Evolutionary conservation across 176 grass and related monocot genomes (phyloP), one percentile per base, ranked within the genome.

Genomic region (Lolium rigidum): DNA sequence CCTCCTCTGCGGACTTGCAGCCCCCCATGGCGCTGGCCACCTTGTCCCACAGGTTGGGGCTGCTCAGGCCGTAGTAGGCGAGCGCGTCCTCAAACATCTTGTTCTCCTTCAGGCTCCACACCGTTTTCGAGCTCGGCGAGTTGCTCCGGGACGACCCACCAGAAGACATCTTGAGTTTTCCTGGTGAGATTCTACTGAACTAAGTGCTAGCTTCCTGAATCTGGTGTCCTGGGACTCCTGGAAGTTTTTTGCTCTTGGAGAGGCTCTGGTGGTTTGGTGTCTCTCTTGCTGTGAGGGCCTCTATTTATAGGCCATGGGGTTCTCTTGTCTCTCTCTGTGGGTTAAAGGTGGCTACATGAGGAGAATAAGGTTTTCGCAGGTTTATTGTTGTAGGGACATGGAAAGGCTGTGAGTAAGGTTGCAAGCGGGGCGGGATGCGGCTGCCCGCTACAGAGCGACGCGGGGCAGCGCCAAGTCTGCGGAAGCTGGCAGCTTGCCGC

Each of bases 41-140:
- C 87, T 95, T 98, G 50, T 92, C 89, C 96, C 96, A 98, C 35
- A 88, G 91, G 84, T 98, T 92, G 65, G 96, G 90, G 37, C 91
- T 90, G 73, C 88, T 90, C 75, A 90, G 65, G 49, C 89, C 96
- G 24, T 94, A 94, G 71, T 87, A 91, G 11, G 96, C 96, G 5
- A 98, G 87, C 0, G 86, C 93, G 50, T 92, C 54, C 80, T 98
- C 96, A 16, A 98, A 98, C 87, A 87, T 87, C 90, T 98, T 88
- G 91, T 98, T 92, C 78, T 98, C 90, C 79, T 90, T 90, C 11
- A 2, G 1, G 58, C 93, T 95, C 96, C 96, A 98, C 49, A 13
- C 69, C 1, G 92, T 72, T 26, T 28, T 52, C 0, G 79, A 83
- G 80, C 43, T 92, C 17, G 83, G 66, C 8, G 87, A 89, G 59